Percentiles rank a stretch among this genome's conserved stretches.
phyloP scores from a whole-genome alignment of 257 asterid species.

The Ajuga chamaepitys region DNA sequence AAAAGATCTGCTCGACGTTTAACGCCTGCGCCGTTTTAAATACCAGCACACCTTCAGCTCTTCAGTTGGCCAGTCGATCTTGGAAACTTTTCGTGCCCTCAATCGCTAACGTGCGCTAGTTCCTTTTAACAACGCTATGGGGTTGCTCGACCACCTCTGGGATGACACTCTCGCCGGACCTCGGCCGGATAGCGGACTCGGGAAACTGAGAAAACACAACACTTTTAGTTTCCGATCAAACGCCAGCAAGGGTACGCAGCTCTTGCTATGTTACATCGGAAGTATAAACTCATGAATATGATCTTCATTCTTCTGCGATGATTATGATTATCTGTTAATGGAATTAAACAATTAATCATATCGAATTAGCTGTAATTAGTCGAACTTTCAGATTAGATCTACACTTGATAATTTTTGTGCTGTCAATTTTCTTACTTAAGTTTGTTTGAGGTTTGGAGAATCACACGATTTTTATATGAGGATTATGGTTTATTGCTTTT shows the following conservation, averaged over 20 bases:
- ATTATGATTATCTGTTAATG: background rate
- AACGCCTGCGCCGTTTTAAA: constrained; percentile 34
- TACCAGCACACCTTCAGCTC: constrained; percentile 1
- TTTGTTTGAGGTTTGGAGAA: constrained; percentile 21
- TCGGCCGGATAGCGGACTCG: constrained; percentile 76
- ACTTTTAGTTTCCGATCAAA: constrained; percentile 50
- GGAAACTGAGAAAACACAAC: constrained; percentile 64
- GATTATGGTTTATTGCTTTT: constrained; percentile 47
- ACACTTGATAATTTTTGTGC: background rate
- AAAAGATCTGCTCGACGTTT: constrained; percentile 26
- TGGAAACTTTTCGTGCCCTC: background rate
- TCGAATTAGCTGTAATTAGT: background rate
- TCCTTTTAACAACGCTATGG: constrained; percentile 32
- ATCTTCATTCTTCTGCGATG: constrained; percentile 15
- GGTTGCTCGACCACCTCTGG: constrained; percentile 87
- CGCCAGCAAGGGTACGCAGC: constrained; percentile 75
- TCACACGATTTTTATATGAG: background rate
- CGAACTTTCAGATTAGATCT: background rate
- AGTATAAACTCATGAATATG: background rate
- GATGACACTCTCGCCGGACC: constrained; percentile 94
- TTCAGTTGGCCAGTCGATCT: background rate
- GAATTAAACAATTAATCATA: background rate
- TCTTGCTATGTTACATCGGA: constrained; percentile 26
- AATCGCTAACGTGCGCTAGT: constrained; percentile 7
- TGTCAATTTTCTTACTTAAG: background rate